Percentiles rank a stretch among this genome's conserved stretches.
phyloP scores from a whole-genome alignment of 2,329 filamentous ascomycete species.

The Podosphaera xanthii region DNA sequence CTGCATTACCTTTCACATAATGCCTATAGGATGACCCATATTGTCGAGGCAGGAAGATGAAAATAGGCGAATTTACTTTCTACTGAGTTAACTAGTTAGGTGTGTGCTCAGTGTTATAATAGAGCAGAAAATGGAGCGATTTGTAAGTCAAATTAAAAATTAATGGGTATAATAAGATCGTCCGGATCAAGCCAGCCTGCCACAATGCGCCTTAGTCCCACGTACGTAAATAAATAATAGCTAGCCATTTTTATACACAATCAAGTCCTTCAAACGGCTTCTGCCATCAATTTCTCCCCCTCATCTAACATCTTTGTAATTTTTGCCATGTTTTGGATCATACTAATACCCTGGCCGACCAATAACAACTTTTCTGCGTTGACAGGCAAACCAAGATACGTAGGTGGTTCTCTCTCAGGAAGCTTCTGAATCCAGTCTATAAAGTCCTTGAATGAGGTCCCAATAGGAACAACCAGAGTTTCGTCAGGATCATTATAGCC shows the following conservation, averaged over 20 bases:
- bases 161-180: not conserved
- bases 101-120: too few species aligned
- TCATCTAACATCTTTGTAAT: slow-evolving; percentile 81
- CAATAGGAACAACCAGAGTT: slow-evolving; percentile 50
- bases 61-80: too few species aligned
- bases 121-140: not conserved
- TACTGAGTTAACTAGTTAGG: too few species aligned
- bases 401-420: slow-evolving; percentile 87
- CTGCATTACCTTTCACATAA: too few species aligned
- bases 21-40: too few species aligned
- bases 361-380: slow-evolving; percentile 92
- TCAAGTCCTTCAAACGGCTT: slow-evolving; percentile 19
- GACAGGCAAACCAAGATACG: slow-evolving; percentile 76
- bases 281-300: slow-evolving; percentile 70
- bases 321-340: slow-evolving; percentile 65
- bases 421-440: slow-evolving; percentile 75
- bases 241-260: not conserved
- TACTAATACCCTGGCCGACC: slow-evolving; percentile 63
- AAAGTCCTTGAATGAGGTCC: slow-evolving; percentile 69
- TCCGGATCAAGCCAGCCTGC: not conserved
- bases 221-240: not conserved
- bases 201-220: not conserved
- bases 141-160: not conserved
- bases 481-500: slow-evolving; percentile 25
- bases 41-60: too few species aligned